Evolutionary conservation across 768 basidiomycete genomes (phyloP).

Genomic region (Nidula microcarpa): DNA sequence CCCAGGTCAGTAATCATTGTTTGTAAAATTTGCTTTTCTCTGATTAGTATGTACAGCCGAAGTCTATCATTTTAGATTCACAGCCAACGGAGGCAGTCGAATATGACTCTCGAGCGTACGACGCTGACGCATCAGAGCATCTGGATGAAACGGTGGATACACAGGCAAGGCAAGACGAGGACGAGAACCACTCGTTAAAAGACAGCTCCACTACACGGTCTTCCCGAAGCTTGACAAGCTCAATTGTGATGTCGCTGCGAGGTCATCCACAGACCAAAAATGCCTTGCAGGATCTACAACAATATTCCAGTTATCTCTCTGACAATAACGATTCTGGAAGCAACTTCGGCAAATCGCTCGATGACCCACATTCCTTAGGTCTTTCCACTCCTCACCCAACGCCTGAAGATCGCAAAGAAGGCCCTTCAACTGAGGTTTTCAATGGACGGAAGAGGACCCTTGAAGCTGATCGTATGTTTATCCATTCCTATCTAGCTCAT

Average conservation of each 20-base stretch:
- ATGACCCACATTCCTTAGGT: not conserved
- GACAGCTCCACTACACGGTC: not conserved
- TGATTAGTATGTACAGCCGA: not conserved
- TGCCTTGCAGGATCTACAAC: not conserved
- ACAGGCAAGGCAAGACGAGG: not conserved
- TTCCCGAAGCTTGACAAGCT: not conserved
- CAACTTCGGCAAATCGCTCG: not conserved
- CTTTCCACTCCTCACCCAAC: not conserved
- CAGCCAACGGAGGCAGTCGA: not conserved
- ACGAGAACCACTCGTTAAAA: not conserved
- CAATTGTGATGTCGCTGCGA: not conserved
- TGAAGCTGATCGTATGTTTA: too few species aligned
- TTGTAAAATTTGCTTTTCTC: not conserved
- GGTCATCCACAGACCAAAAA: not conserved
- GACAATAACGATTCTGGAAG: not conserved
- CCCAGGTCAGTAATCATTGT: not conserved
- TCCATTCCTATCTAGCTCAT: too few species aligned
- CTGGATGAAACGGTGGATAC: not conserved
- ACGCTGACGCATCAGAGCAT: not conserved
- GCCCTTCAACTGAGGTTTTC: too few species aligned
- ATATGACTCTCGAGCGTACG: not conserved
- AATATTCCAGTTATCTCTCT: not conserved
- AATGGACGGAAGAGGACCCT: too few species aligned
- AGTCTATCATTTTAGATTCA: constrained; percentile 3
- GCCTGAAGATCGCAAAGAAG: not conserved